phyloP scores from a whole-genome alignment of 108 stramenopile genomes.

The Skeletonema menzelii region DNA sequence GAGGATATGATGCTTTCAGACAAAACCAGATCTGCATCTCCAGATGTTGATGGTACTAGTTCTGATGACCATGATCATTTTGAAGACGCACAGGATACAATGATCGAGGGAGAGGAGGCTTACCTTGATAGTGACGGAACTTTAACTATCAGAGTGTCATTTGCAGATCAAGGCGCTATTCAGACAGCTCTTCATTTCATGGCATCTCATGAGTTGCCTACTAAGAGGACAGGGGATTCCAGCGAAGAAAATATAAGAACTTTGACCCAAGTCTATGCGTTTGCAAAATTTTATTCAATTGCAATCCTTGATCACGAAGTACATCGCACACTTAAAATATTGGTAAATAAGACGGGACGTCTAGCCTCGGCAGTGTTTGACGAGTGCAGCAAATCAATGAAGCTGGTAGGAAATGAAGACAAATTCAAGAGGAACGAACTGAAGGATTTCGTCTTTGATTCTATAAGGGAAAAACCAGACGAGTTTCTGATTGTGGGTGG shows the following conservation, averaged over 20 bases:
- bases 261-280: slow-evolving; percentile 17
- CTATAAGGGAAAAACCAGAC: slow-evolving; percentile 1
- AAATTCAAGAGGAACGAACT: slow-evolving; percentile 1
- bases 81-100: slow-evolving; percentile 1
- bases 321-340: slow-evolving; percentile 2
- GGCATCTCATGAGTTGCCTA: slow-evolving; percentile 13
- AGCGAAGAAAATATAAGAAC: slow-evolving; percentile 4
- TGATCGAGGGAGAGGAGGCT: background rate
- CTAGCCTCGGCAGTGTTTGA: slow-evolving; percentile 19
- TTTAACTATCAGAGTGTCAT: background rate
- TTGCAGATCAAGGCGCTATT: slow-evolving; percentile 18
- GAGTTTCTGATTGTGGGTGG: slow-evolving; percentile 1
- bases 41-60: background rate
- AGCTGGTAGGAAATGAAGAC: slow-evolving; percentile 1
- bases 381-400: slow-evolving; percentile 11
- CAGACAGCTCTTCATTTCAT: slow-evolving; percentile 13
- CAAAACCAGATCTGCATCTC: background rate
- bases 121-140: background rate
- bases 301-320: slow-evolving; percentile 8
- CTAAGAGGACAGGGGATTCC: background rate
- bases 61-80: background rate
- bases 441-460: background rate
- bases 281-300: slow-evolving; percentile 10
- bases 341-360: slow-evolving; percentile 15
- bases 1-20: slow-evolving; percentile 1